phyloP scores from a whole-genome alignment of 495 filamentous ascomycete genomes.

The Wilcoxina mikolae region DNA sequence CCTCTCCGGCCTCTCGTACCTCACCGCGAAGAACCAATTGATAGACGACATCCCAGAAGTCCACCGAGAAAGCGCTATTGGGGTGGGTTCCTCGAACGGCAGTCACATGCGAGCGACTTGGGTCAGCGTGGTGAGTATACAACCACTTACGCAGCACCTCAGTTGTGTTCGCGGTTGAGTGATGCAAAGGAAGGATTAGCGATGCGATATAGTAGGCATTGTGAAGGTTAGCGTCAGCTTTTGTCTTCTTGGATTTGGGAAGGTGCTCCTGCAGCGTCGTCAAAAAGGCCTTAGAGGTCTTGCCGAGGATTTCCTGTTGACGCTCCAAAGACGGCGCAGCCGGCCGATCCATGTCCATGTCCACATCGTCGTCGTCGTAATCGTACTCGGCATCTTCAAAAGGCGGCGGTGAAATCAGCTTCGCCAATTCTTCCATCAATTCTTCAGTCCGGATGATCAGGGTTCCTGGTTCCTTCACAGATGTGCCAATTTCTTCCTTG shows the following conservation, averaged over 20 bases:
- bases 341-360: conserved; percentile 17
- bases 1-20: conserved; percentile 16
- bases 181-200: conserved; percentile 21
- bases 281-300: conserved; percentile 16
- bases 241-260: background rate
- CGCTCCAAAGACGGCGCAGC: conserved; percentile 6
- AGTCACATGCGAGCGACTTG: conserved; percentile 15
- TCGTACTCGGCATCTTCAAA: conserved; percentile 12
- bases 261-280: conserved; percentile 13
- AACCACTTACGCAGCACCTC: conserved; percentile 27
- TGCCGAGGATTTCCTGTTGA: conserved; percentile 13
- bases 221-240: conserved; percentile 8
- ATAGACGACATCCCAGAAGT: conserved; percentile 21
- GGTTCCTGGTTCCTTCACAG: conserved; percentile 18
- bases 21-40: conserved; percentile 23
- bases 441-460: conserved; percentile 23
- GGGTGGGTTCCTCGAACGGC: conserved; percentile 20
- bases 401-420: conserved; percentile 6
- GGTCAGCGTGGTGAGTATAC: conserved; percentile 15
- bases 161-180: conserved; percentile 19
- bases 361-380: conserved; percentile 16
- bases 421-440: conserved; percentile 17
- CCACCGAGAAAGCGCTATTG: conserved; percentile 11
- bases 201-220: conserved; percentile 24
- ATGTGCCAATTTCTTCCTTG: conserved; percentile 2